Conservation (phyloP, 495 filamentous ascomycete genomes). For the Aspergillus campestris region DNA sequence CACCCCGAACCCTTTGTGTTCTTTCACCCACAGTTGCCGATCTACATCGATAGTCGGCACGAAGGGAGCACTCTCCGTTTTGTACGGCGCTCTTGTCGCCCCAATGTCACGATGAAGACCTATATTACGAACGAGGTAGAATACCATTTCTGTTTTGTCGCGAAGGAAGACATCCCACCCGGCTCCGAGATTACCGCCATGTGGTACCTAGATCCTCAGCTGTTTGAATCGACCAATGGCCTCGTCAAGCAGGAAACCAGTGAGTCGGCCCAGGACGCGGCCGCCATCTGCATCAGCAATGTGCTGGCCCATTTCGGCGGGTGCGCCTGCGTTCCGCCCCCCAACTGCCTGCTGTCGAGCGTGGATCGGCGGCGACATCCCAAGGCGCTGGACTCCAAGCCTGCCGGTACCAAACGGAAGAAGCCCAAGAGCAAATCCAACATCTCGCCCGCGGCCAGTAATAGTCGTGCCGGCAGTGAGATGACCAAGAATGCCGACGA, state of each 20-base stretch:
- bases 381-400: slow-evolving; percentile 30
- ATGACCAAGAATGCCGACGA: slow-evolving; percentile 41
- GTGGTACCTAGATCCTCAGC: slow-evolving; percentile 53
- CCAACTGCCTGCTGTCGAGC: slow-evolving; percentile 61
- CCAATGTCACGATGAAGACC: slow-evolving; percentile 75
- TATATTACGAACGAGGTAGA: slow-evolving; percentile 65
- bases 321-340: slow-evolving; percentile 66
- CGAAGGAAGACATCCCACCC: slow-evolving; percentile 59
- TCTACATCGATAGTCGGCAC: slow-evolving; percentile 83
- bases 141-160: slow-evolving; percentile 85
- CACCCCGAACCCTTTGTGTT: slow-evolving; percentile 82
- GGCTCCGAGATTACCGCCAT: slow-evolving; percentile 56
- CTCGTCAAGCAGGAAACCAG: slow-evolving; percentile 38
- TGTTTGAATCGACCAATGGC: slow-evolving; percentile 36
- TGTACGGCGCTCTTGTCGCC: slow-evolving; percentile 76
- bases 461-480: slow-evolving; percentile 75
- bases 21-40: slow-evolving; percentile 70
- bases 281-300: slow-evolving; percentile 53
- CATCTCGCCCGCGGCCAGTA: slow-evolving; percentile 65
- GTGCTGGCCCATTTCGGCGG: slow-evolving; percentile 81
- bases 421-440: slow-evolving; percentile 51
- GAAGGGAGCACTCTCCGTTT: slow-evolving; percentile 81
- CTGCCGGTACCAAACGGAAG: slow-evolving; percentile 40
- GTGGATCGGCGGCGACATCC: slow-evolving; percentile 59
- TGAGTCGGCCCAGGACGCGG: slow-evolving; percentile 38